Base-by-base conservation (phyloP, 2,329 filamentous ascomycete species). In the Bipolaris oryzae region DNA sequence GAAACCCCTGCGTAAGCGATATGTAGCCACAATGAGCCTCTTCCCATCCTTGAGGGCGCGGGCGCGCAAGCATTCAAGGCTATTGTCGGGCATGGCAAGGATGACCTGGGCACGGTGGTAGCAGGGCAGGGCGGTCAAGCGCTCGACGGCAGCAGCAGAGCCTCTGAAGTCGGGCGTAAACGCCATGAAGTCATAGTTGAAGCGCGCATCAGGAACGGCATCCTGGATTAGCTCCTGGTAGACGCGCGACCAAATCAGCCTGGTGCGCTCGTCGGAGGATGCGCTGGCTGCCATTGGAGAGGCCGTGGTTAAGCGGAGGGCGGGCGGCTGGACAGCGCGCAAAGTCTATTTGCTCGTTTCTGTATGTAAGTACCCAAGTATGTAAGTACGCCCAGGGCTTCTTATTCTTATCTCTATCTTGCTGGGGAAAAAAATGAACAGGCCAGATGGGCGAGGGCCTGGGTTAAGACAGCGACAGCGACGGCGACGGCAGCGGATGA, bases 31-130 rank as follows among this genome's bases (percentile, higher is more conserved):
- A 2, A 81, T 55, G 6, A 81, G 55, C 23, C 62, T 75, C 57
- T 79, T 80, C 5, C 77, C 78, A 54, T 77, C 77, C 45, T 62
- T 64, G 25, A 81, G 66, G 7, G 77, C 75, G n/a, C 64, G 63
- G 21, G 64, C 61, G 13, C 79, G 72, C 23, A 81, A 66, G 7
- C 71, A 61, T 61, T 80, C 77, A n/a, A 81, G 70, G 61, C 77
- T 79, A 55, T 79, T 80, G 59, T 81, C 79, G 2, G 77, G 75
- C 5, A 77, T 76, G 20, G 78, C 73, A 57, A 80, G 79, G 43
- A 81, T 58, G 4, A 68, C 67, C 10, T 54, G 38, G 3, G 74
- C 71, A 7, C 58, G 48, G 16, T 60, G 45, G 58, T 79, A 80
- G 50, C 64, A 70, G 3, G 69, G 64, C 15, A 78, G 62, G 3